Evolutionary conservation across 1,284 basidiomycete genomes (phyloP).

Genomic region (Tetrapyrgos nigripes): DNA sequence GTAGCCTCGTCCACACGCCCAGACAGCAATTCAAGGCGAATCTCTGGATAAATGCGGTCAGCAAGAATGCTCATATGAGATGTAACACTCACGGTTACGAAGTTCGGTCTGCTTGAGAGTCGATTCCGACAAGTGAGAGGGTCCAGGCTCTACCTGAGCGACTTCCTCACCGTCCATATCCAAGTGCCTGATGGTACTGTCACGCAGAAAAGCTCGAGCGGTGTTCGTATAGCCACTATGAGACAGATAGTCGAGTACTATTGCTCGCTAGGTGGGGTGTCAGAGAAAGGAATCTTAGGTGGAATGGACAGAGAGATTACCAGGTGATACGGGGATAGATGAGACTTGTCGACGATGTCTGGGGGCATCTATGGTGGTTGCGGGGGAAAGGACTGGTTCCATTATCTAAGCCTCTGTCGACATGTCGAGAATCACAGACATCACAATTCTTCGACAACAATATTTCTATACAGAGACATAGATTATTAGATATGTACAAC

Average conservation of each 20-base stretch:
- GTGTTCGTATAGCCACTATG: constrained; percentile 77
- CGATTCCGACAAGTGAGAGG: constrained; percentile 45
- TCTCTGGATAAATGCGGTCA: constrained; percentile 51
- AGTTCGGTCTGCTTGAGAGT: constrained; percentile 54
- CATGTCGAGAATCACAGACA: not conserved
- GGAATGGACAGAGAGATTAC: not conserved
- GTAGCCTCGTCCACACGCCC: constrained; percentile 77
- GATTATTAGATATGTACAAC: not conserved
- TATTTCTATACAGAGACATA: not conserved
- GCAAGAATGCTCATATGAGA: constrained; percentile 1
- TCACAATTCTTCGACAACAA: not conserved
- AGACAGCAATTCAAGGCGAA: constrained; percentile 66
- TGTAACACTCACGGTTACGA: constrained; percentile 59
- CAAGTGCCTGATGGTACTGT: constrained; percentile 64
- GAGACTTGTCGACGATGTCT: not conserved
- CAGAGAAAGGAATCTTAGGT: not conserved
- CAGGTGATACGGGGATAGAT: not conserved
- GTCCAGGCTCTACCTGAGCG: constrained; percentile 33
- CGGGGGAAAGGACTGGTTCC: too few species aligned
- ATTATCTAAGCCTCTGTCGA: not conserved
- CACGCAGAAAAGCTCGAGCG: constrained; percentile 72
- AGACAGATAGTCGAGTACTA: constrained; percentile 84
- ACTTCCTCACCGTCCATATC: constrained; percentile 76
- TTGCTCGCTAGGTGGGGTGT: constrained; percentile 53
- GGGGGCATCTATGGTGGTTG: not conserved